phyloP scores from a whole-genome alignment of 352 stramenopile genomes.

The Phytophthora parvispora region DNA sequence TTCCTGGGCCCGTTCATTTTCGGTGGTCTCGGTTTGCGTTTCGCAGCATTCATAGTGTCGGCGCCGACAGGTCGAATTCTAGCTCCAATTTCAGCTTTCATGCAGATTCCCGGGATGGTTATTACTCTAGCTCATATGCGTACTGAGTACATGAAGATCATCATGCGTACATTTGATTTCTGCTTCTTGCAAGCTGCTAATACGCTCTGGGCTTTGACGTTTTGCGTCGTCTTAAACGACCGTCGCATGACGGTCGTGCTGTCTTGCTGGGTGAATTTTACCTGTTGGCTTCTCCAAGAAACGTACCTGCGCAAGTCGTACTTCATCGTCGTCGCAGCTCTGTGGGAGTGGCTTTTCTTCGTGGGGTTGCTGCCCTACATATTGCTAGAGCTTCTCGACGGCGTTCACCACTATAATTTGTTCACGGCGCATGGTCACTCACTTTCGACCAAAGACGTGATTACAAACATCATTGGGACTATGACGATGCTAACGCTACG shows the following conservation, averaged over 20 bases:
- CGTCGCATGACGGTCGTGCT: neutral
- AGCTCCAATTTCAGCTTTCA: constrained; percentile 3
- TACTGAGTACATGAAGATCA: constrained; percentile 6
- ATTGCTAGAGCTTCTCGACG: neutral
- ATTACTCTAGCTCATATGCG: neutral
- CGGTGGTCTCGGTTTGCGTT: neutral
- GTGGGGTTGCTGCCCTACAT: neutral
- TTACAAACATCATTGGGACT: constrained; percentile 10
- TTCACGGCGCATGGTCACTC: neutral
- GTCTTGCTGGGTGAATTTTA: constrained; percentile 2
- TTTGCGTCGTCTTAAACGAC: constrained; percentile 2
- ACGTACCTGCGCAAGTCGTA: constrained; percentile 11
- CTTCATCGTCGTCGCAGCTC: neutral
- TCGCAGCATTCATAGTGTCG: neutral
- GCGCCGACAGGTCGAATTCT: constrained; percentile 10
- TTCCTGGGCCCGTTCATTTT: neutral
- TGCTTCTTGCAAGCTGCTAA: constrained; percentile 10
- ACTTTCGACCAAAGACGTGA: constrained; percentile 11
- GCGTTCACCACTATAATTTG: constrained; percentile 3
- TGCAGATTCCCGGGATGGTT: constrained; percentile 15
- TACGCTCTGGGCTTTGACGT: constrained; percentile 3
- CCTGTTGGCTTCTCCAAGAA: constrained; percentile 6
- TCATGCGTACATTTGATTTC: constrained; percentile 12
- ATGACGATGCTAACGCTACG: constrained; percentile 5
- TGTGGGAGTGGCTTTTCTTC: constrained; percentile 3